Evolutionary conservation across 2,329 filamentous ascomycete species (phyloP), one percentile per base, ranked within the genome.

Genomic region (Ascochyta rabiei): DNA sequence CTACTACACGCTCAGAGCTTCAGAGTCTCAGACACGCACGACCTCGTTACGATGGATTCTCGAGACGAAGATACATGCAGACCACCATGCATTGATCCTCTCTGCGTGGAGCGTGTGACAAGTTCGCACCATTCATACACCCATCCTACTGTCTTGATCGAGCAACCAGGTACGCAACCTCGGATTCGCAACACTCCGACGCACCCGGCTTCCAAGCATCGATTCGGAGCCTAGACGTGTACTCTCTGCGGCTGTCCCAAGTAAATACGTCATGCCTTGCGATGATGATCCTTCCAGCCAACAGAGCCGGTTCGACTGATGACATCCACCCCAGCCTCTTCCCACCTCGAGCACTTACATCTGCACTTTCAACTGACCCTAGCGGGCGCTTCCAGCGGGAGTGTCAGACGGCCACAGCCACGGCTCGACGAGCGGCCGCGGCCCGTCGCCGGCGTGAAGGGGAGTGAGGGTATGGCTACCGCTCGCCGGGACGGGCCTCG

Each of bases 391-490:
- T 47, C 53, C 46, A 56, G 50, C 60, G 59, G 55, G 52, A 54
- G 7, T 35, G 45, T 51, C 48, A 47, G 57, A 51, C 54, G 48
- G 56, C 53, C 38, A 41, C 16, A 50, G 46, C 52, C 46, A 50
- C 46, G 52, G 52, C 46, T 43, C 52, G 52, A 42, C 13, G 21
- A 61, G 46, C 61, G 57, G 62, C 53, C 52, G 38, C 62, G 62
- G 61, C 59, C 62, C 61, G 63, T 51, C 24, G 51, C 50, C 57
- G 61, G 61, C 58, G 41, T 41, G 33, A 35, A 37, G 35, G 35
- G 28, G n/a, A 10, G n/a, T 40, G 37, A 53, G 53, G 24, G 34
- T 39, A 50, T 34, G 19, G n/a, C 12, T 16, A 10, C 19, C 31
- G 34, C 37, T 39, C 18, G 31, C 18, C 44, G 42, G 49, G 41